Base-by-base conservation (phyloP, 2,329 filamentous ascomycete genomes). In the Diaporthe velutina region DNA sequence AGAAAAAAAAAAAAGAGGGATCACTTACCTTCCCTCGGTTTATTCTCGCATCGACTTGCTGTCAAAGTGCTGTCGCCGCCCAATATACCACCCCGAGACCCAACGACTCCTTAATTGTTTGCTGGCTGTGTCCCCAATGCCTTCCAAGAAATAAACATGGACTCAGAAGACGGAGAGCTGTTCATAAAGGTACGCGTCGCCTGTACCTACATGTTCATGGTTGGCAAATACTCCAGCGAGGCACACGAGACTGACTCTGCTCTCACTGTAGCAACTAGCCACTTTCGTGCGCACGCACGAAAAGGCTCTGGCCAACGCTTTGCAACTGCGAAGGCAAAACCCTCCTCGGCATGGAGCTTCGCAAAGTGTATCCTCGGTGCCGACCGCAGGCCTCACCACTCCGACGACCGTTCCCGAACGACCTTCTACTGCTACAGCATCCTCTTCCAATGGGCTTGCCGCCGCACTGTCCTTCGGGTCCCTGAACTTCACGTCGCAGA, bases 271-370 rank as follows among this genome's bases (percentile, higher is more conserved):
- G 96, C 97, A 98, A 89, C 90, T 99, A 83, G 96, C 96, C 82
- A 93, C 93, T 86, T 98, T 98, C 85, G 95, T 99, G 85, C 95
- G 96, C 77, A 98, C 95, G 73, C 95, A 99, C 87, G 97, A 99
- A 86, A 98, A 98, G 86, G 96, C 96, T 50, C 91, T 99, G 77
- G 97, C 97, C 82, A 98, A 98, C 87, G 96, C 96, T 80, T 88
- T 98, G 77, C 96, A 98, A 84, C 89, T 97, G 79, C 93, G 93
- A 83, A 92, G 94, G 80, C 93, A 94, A 80, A 90, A 91, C 77
- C 86, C 88, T 54, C 87, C 90, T 77, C 93, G 93, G 80, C 92
- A 96, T 91, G 90, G 90, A 78, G 85, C 91, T 73, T 92, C 93
- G 17, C 90, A 92, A 79, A 93, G 90, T 81, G 88, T 91, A 68